These are phyloP conservation scores for Psilocybe subaeruginosa DNA, from an alignment of 768 basidiomycete genomes.

Conservation along the genomic window DNA sequence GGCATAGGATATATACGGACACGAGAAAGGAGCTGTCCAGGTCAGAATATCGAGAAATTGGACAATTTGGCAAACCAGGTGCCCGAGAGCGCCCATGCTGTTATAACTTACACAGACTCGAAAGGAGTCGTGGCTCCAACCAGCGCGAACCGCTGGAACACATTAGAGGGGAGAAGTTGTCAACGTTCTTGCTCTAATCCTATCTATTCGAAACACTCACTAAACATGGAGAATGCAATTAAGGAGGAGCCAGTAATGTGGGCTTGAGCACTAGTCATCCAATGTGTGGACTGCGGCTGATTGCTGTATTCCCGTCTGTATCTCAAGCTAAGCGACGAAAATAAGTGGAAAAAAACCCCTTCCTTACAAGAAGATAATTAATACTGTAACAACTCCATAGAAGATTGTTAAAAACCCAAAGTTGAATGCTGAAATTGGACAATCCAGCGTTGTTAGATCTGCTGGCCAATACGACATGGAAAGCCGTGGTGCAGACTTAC, in stretches of 20 bases:
- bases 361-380: constrained; percentile 8
- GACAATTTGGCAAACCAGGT: constrained; percentile 10
- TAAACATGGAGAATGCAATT: constrained; percentile 12
- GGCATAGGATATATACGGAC: not conserved
- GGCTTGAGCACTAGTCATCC: constrained; percentile 12
- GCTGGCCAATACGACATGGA: not conserved
- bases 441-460: not conserved
- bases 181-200: not conserved
- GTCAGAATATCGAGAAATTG: constrained; percentile 1
- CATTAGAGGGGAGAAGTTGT: constrained; percentile 3
- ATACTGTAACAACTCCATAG: constrained; percentile 3
- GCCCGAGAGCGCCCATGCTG: constrained; percentile 6
- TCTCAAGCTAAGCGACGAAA: not conserved
- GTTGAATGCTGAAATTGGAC: constrained; percentile 1
- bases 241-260: constrained; percentile 10
- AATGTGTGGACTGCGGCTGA: constrained; percentile 9
- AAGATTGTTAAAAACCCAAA: constrained; percentile 7
- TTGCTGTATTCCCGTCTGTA: constrained; percentile 9
- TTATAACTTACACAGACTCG: constrained; percentile 2
- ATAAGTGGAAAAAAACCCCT: not conserved
- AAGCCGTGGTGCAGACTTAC: not conserved
- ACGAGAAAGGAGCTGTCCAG: constrained; percentile 9
- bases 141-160: not conserved
- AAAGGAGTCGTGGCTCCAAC: not conserved
- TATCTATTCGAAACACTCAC: not conserved